Conservation (phyloP, 208 protist species). For the Trypanosoma caninum region DNA sequence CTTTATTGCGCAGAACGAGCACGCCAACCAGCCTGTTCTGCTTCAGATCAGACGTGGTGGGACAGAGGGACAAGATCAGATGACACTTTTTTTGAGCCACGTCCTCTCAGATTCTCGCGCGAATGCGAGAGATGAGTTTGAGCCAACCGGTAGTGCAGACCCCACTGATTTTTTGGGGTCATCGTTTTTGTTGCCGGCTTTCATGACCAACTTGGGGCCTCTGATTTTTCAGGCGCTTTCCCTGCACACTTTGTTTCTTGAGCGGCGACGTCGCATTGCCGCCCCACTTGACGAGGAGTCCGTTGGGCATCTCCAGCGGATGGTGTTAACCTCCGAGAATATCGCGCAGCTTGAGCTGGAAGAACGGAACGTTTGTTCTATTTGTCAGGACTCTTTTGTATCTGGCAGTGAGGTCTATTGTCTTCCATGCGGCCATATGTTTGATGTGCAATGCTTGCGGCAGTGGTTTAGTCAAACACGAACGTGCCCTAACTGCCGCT, state of each 20-base stretch:
- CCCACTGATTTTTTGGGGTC: too few species aligned
- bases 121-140: not conserved
- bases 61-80: conserved; percentile 11
- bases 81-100: conserved; percentile 21
- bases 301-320: conserved; percentile 8
- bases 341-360: conserved; percentile 13
- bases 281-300: conserved; percentile 20
- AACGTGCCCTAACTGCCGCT: conserved; percentile 62
- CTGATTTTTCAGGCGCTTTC: conserved; percentile 20
- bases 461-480: conserved; percentile 40
- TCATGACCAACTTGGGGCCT: conserved; percentile 16
- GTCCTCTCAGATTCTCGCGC: not conserved
- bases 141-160: not conserved
- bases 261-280: conserved; percentile 21
- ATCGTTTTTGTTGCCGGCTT: not conserved
- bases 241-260: conserved; percentile 15
- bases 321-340: conserved; percentile 9
- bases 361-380: conserved; percentile 25
- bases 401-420: conserved; percentile 29
- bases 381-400: conserved; percentile 35
- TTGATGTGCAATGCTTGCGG: conserved; percentile 45
- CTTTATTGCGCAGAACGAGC: conserved; percentile 13
- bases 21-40: conserved; percentile 6
- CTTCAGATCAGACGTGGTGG: conserved; percentile 9
- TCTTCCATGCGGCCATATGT: conserved; percentile 71